A percentile compares a stretch with the other conserved stretches of the same genome.
Conservation (phyloP, 768 basidiomycete species). For the Kwoniella newhampshirensis region DNA sequence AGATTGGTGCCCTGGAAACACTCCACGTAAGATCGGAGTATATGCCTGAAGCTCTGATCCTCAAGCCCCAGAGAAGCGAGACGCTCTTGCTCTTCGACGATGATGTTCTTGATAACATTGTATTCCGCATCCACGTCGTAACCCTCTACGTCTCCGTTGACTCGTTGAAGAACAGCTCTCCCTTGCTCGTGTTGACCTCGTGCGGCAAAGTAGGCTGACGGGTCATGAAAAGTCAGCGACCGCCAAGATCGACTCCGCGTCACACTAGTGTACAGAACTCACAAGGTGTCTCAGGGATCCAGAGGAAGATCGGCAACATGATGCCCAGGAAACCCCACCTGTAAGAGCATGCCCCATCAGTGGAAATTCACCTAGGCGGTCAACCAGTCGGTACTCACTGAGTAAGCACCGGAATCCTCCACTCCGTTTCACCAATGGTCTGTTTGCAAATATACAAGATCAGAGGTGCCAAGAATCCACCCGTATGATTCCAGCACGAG, state of each 20-base stretch:
- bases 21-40: conserved; percentile 21
- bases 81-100: conserved; percentile 18
- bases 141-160: conserved; percentile 23
- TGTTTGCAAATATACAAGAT: conserved; percentile 21
- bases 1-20: conserved; percentile 26
- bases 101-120: conserved; percentile 21
- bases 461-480: conserved; percentile 22
- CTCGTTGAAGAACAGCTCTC: conserved; percentile 9
- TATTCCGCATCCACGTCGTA: conserved; percentile 31
- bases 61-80: conserved; percentile 14
- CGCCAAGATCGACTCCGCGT: too few species aligned
- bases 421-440: conserved; percentile 15
- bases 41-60: conserved; percentile 7
- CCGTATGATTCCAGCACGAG: conserved; percentile 25
- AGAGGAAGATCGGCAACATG: conserved; percentile 29
- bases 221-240: not conserved
- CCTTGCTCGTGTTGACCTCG: conserved; percentile 22
- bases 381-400: not conserved
- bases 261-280: not conserved
- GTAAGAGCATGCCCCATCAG: conserved; percentile 4
- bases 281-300: conserved; percentile 30
- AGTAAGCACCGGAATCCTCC: conserved; percentile 19
- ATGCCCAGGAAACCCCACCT: conserved; percentile 30
- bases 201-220: conserved; percentile 27
- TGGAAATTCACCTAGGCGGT: too few species aligned